phyloP scores from a whole-genome alignment of 2,329 filamentous ascomycete genomes.

The Penicillium capsulatum region DNA sequence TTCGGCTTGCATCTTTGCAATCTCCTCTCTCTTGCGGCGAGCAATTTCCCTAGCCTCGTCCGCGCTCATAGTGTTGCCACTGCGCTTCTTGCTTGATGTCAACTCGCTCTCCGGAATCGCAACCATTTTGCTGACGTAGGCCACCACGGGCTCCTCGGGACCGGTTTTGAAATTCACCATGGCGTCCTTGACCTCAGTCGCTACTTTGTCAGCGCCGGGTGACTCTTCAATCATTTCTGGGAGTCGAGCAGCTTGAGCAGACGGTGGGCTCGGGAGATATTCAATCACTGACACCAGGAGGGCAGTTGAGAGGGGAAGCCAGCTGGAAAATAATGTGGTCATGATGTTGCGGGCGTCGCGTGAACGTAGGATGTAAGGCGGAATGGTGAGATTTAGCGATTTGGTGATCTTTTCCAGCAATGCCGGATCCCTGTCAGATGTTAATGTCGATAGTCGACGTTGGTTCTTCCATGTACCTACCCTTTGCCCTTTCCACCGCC shows the following conservation, averaged over 20 bases:
- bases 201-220: constrained; percentile 69
- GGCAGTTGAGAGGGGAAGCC: constrained; percentile 90
- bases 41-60: constrained; percentile 88
- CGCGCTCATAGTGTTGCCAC: constrained; percentile 67
- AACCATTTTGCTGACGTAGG: constrained; percentile 98
- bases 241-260: constrained; percentile 74
- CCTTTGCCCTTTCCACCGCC: constrained; percentile 78
- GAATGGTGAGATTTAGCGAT: constrained; percentile 76
- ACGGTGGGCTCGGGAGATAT: constrained; percentile 77
- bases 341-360: constrained; percentile 79
- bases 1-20: constrained; percentile 70
- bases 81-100: constrained; percentile 71
- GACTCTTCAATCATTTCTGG: constrained; percentile 74
- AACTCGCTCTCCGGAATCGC: constrained; percentile 90
- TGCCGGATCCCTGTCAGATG: constrained; percentile 59
- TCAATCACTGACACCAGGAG: constrained; percentile 91
- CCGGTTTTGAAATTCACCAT: constrained; percentile 74
- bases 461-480: constrained; percentile 46
- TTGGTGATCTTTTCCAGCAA: constrained; percentile 94
- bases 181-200: constrained; percentile 66
- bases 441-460: constrained; percentile 29
- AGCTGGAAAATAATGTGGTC: constrained; percentile 79
- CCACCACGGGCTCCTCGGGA: constrained; percentile 72
- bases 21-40: constrained; percentile 81
- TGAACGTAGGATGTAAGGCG: constrained; percentile 77